phyloP scores from a whole-genome alignment of 2,329 filamentous ascomycete genomes.

The Ophiostoma sp. region DNA sequence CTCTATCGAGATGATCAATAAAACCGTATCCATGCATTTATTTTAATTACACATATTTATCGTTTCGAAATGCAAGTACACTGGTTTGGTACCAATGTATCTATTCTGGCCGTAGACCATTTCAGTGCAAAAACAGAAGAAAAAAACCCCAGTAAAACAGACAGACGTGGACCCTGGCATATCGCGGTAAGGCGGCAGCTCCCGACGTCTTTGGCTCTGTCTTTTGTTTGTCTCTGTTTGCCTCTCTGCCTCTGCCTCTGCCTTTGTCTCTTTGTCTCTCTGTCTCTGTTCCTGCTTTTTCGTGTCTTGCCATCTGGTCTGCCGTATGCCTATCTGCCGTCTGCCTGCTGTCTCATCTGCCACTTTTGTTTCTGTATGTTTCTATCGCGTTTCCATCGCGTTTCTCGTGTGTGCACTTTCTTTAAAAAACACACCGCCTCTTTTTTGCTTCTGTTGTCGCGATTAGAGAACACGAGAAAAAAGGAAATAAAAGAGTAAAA shows the following conservation, averaged over 20 bases:
- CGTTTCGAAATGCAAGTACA: neutral
- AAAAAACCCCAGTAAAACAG: neutral
- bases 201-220: conserved; percentile 1
- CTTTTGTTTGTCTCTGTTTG: neutral
- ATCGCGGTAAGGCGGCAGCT: conserved; percentile 12
- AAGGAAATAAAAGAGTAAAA: neutral
- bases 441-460: neutral
- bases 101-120: neutral
- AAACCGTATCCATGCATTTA: neutral
- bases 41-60: neutral
- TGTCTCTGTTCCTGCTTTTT: neutral
- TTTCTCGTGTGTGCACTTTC: neutral
- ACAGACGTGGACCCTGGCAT: conserved; percentile 5
- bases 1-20: neutral
- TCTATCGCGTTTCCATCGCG: neutral
- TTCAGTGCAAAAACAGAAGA: neutral
- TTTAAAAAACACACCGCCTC: neutral
- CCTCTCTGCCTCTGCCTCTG: neutral
- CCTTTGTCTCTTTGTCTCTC: neutral
- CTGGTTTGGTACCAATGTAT: neutral
- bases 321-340: neutral
- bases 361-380: neutral
- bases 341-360: neutral
- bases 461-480: neutral
- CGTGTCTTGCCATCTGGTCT: neutral